Percentiles rank a stretch among this genome's conserved stretches.
Conservation (phyloP, 2,329 filamentous ascomycete species). For the Paraphaeosphaeria minitans region DNA sequence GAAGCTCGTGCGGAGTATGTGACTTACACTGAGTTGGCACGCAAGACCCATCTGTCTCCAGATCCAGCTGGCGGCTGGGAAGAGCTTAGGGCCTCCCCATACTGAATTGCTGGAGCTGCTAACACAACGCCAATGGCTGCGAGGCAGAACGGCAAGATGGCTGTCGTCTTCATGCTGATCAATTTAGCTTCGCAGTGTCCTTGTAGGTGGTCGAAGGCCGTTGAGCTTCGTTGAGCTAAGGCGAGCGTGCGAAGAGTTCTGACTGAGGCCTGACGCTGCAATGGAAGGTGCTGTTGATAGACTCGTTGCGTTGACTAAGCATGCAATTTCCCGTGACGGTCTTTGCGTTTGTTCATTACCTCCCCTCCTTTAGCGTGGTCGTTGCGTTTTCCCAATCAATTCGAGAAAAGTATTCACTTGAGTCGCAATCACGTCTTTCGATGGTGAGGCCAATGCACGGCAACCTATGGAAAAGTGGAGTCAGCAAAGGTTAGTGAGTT, state of each 20-base stretch:
- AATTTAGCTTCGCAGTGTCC: not conserved
- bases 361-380: not conserved
- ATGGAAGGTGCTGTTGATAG: not conserved
- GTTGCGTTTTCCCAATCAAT: not conserved
- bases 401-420: not conserved
- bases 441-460: not conserved
- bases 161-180: not conserved
- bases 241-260: not conserved
- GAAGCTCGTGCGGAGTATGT: not conserved
- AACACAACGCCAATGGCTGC: not conserved
- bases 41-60: not conserved
- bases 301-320: no score
- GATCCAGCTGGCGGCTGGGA: not conserved
- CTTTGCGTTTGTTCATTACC: no score
- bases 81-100: not conserved
- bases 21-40: not conserved
- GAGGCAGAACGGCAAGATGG: not conserved
- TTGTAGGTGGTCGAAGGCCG: not conserved
- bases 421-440: not conserved
- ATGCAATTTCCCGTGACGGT: no score
- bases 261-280: not conserved
- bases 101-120: not conserved
- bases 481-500: not conserved
- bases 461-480: not conserved
- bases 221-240: not conserved